Base-by-base conservation (phyloP, 345 rosid genomes). In the Salix arbutifolia region DNA sequence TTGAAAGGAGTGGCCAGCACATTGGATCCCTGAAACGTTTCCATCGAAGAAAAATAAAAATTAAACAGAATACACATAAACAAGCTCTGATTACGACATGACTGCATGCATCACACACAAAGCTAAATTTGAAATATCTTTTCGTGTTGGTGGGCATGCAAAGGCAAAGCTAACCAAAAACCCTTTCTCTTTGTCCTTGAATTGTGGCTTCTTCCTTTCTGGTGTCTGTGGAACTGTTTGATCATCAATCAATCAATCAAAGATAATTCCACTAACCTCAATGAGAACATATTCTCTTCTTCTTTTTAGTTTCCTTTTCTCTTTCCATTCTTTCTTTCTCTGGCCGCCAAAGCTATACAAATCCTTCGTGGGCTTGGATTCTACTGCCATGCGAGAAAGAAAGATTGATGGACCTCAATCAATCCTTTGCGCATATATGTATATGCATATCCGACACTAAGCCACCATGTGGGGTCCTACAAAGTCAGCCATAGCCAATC, bases 291-390 rank as follows among this genome's bases (percentile, higher is more conserved):
- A 91, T 91, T 88, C 95, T 71, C 64, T 58, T 58, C 40, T 2
- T 31, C 33, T 26, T 26, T 19, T 33, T 18, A 33, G 33, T 28
- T 30, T 5, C 69, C 38, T 58, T 26, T 64, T 31, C 33, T 31
- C 28, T 35, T 26, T 53, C 26, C 28, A 72, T 16, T 64, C 21
- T 65, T 68, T 35, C 65, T 56, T 53, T 61, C 38, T 33, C 37
- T 79, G 52, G 81, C 82, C 81, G 73, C 77, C 84, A 71, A 65
- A 56, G 48, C 66, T 69, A 30, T 58, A 21, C 62, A 35, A 28
- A 38, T 83, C 84, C 77, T 52, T 78, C 77, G 86, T 83, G 85
- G 83, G 90, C 91, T 92, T 90, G 81, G 48, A 65, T 78, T 68
- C 77, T 82, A 90, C 92, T 93, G 44, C 44, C 10, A 40, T 13